Evolutionary conservation across 129 eudicot genomes (phyloP), one percentile per base, ranked within the genome.

Genomic region (Solidago caesia): DNA sequence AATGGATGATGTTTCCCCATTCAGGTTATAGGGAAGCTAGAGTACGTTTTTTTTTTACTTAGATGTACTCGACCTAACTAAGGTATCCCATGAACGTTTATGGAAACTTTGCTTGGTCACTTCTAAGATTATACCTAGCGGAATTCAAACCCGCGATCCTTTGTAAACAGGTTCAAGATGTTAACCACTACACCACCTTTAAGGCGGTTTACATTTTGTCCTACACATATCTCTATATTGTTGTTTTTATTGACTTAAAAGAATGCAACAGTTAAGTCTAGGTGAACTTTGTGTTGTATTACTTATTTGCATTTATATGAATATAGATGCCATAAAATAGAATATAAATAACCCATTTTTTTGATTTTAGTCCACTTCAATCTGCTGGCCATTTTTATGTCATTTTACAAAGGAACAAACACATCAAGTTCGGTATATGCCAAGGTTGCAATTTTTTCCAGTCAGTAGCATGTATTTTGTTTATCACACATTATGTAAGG

Each of bases 331-430:
- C 41, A 33, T 33, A 21, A 21, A 21, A 57, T 57, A 4, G 14
- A 16, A 2, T 7, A 41, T 56, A 55, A 14, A 14, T 55, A 58
- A 10, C 14, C 15, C n/a, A 25, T 1, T 26, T 41, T 39, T 64
- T 11, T 6, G 49, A 8, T 41, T 64, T 41, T 42, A 43, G 46
- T 64, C 69, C 49, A 39, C 45, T 4, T 64, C 26, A 64, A 41
- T 5, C 2, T 64, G 77, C 70, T 45, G 70, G 61, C 77, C 60
- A 60, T 61, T 73, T 26, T 73, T 39, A 29, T 46, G 46, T 73
- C 67, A 9, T 73, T 73, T 46, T 62, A 57, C 55, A 21, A 44
- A 55, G 58, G 26, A 33, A 33, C 58, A 44, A 73, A 44, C 44
- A 72, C 13, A 58, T 44, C 68, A 59, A 46, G 57, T 44, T 33